Conservation (phyloP, 2,329 filamentous ascomycete species). For the Colletotrichum eremochloae region DNA sequence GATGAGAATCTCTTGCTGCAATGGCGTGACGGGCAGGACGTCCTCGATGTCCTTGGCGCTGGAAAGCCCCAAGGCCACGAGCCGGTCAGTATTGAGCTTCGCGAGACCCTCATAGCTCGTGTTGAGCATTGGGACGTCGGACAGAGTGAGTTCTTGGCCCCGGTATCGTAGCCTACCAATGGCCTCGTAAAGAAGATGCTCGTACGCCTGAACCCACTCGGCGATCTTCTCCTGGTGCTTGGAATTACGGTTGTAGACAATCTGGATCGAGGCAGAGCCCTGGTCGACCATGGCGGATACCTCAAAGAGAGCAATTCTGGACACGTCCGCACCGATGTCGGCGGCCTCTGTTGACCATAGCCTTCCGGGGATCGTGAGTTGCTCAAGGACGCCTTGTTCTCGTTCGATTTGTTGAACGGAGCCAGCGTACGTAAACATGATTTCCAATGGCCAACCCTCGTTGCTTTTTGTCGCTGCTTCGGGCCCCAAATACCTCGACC, state of each 20-base stretch:
- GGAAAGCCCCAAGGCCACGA: conserved; percentile 56
- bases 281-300: conserved; percentile 62
- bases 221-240: conserved; percentile 58
- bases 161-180: conserved; percentile 57
- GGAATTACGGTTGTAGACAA: conserved; percentile 59
- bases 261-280: conserved; percentile 59
- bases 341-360: conserved; percentile 55
- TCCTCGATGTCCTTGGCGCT: conserved; percentile 62
- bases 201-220: conserved; percentile 62
- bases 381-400: conserved; percentile 63
- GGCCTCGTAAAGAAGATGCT: conserved; percentile 60
- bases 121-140: conserved; percentile 63
- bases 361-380: conserved; percentile 57
- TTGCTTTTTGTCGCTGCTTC: conserved; percentile 49
- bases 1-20: conserved; percentile 64
- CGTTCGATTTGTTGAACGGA: conserved; percentile 62
- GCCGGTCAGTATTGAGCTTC: conserved; percentile 58
- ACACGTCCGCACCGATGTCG: conserved; percentile 60
- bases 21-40: conserved; percentile 61
- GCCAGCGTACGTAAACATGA: conserved; percentile 70
- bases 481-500: conserved; percentile 56
- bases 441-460: conserved; percentile 65
- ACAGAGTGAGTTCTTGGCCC: conserved; percentile 62
- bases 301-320: conserved; percentile 65
- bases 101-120: conserved; percentile 61